Evolutionary conservation across 1,284 basidiomycete genomes (phyloP), one percentile per base, ranked within the genome.

Genomic region (Anthracocystis setariae): DNA sequence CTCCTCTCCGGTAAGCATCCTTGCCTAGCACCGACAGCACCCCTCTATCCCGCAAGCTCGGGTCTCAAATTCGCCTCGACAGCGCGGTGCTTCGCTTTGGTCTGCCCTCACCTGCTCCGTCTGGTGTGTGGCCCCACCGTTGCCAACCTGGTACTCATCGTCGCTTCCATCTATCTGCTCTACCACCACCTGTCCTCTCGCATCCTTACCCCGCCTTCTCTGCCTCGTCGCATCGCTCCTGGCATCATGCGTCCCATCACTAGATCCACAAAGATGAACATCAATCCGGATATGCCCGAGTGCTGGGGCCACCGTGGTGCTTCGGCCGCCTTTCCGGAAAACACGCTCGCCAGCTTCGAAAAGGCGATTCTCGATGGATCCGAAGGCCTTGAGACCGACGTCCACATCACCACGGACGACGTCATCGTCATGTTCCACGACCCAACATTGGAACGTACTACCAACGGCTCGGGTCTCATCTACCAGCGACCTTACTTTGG

Each of bases 401-500:
- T 98, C 74, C 95, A 98, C 84, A 91, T 97, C 81, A 94, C 94
- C 49, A 84, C 87, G 73, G 95, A 98, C 85, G 87, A 90, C 78
- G 89, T 93, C 47, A 91, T 98, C 46, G 84, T 98, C 66, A 94
- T 98, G 92, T 96, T 95, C 84, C 94, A 97, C 83, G 94, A 98
- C 84, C 91, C 92, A 12, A 88, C 79, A 46, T 47, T 88, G 10
- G 85, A 85, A 49, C 83, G 87, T 20, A 88, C 87, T 18, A 88
- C 88, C 32, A 82, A 87, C 73, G 86, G 87, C 21, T 83, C 82
- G 13, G 88, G 87, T 24, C 78, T 84, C 21, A 86, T 88, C 67
- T 82, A 85, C 42, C 81, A 85, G 45, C 84, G 85, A 62, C 80
- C 82, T 5, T 88, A 87, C 61, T 84, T 85, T 49, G 86, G 88